Evolutionary conservation across 73 alveolate species (phyloP).

Genomic region (Diophrys appendiculata): DNA sequence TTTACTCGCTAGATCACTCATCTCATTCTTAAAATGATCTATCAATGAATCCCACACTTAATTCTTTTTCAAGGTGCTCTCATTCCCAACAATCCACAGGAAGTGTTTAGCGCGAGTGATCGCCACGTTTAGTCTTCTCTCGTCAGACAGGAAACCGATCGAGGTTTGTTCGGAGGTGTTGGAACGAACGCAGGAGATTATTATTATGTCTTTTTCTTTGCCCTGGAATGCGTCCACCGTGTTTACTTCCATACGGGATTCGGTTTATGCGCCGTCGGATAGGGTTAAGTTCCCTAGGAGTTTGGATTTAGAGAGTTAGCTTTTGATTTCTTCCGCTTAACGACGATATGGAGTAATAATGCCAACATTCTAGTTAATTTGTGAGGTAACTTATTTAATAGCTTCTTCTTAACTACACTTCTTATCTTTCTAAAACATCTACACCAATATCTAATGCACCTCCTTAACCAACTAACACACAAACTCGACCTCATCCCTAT

Average conservation of each 20-base stretch:
- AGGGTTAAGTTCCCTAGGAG: not conserved
- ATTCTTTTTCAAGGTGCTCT: constrained; percentile 61
- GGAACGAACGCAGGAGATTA: constrained; percentile 85
- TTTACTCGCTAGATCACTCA: too few relatives aligned
- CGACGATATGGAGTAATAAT: constrained; percentile 17
- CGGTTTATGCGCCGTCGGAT: not conserved
- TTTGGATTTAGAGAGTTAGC: not conserved
- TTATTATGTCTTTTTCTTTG: constrained; percentile 87
- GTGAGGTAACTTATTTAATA: not conserved
- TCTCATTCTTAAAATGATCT: not conserved
- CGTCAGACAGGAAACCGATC: constrained; percentile 82
- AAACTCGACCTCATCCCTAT: constrained; percentile 11
- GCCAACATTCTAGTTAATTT: constrained; percentile 4
- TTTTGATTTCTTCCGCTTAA: not conserved
- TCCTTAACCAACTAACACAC: too few relatives aligned
- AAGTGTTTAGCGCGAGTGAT: constrained; percentile 84
- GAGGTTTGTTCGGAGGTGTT: not conserved
- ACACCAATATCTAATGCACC: too few relatives aligned
- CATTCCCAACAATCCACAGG: constrained; percentile 78
- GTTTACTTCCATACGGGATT: constrained; percentile 69
- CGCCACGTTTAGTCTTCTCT: constrained; percentile 90
- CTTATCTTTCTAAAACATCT: too few relatives aligned
- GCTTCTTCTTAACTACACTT: too few relatives aligned
- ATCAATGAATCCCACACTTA: constrained; percentile 68
- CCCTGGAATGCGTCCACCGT: constrained; percentile 97